Evolutionary conservation across 257 asterid species (phyloP).

Genomic region (Solanum pinnatisectum): DNA sequence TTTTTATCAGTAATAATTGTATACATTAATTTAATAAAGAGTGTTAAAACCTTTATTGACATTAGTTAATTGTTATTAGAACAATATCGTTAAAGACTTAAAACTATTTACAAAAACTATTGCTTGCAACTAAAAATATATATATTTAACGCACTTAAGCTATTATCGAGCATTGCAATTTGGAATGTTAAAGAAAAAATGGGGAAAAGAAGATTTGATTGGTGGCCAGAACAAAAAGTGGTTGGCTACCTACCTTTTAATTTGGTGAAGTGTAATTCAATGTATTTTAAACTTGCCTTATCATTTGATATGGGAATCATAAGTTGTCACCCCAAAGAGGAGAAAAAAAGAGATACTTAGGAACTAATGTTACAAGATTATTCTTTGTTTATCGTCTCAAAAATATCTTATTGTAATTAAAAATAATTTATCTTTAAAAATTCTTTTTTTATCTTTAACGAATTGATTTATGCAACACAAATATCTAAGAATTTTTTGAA

Average conservation of each 20-base stretch:
- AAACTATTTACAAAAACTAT: no score
- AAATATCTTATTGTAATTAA: no score
- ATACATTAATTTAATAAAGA: background rate
- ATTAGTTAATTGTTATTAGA: no score
- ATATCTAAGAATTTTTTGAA: no score
- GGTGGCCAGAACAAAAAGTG: constrained; percentile 11
- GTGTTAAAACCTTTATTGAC: accelerated
- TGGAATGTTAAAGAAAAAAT: background rate
- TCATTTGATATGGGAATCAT: constrained; percentile 20
- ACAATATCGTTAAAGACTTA: no score
- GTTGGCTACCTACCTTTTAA: background rate
- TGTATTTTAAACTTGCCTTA: constrained; percentile 18
- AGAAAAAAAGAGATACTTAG: background rate
- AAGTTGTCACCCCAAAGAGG: constrained; percentile 28
- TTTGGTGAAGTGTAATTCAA: constrained; percentile 1
- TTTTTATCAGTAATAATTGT: no score
- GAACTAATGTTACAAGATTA: constrained; percentile 6
- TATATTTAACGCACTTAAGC: background rate
- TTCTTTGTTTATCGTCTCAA: background rate
- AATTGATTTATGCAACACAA: background rate
- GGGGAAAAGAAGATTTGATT: background rate
- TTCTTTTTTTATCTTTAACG: no score
- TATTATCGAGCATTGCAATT: no score
- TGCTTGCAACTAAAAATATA: no score
- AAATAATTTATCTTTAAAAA: no score